Percentiles rank a stretch among this genome's conserved stretches.
phyloP scores from a whole-genome alignment of 1,284 basidiomycete species.

The Ceraceosorus guamensis region DNA sequence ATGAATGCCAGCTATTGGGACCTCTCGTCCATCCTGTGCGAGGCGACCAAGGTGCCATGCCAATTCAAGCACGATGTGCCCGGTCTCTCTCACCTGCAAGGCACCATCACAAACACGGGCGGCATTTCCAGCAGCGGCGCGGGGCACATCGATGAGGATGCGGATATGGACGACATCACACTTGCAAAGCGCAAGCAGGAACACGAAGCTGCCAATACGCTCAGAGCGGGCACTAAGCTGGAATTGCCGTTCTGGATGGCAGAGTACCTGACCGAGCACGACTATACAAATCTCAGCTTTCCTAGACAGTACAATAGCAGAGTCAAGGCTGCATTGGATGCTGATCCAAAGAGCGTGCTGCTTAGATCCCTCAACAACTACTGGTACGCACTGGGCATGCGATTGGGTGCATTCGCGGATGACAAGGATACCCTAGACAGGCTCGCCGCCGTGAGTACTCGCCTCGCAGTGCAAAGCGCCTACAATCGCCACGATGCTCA shows the following conservation, averaged over 20 bases:
- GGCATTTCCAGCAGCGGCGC: neutral
- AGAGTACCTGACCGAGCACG: slow-evolving; percentile 38
- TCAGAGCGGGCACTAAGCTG: slow-evolving; percentile 16
- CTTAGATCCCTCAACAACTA: slow-evolving; percentile 32
- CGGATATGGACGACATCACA: neutral
- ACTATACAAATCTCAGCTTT: slow-evolving; percentile 36
- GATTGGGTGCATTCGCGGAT: slow-evolving; percentile 33
- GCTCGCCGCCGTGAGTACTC: neutral
- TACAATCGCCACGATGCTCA: neutral
- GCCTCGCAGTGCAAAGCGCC: neutral
- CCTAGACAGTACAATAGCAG: slow-evolving; percentile 34
- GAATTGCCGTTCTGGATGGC: slow-evolving; percentile 46
- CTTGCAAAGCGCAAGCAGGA: neutral
- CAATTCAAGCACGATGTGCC: slow-evolving; percentile 40
- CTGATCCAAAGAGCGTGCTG: slow-evolving; percentile 33
- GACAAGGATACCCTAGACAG: slow-evolving; percentile 19
- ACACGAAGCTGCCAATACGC: neutral
- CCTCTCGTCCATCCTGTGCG: slow-evolving; percentile 36
- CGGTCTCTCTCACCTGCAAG: slow-evolving; percentile 39
- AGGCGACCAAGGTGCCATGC: slow-evolving; percentile 38
- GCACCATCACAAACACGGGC: neutral
- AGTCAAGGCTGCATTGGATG: slow-evolving; percentile 41
- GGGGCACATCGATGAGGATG: no score
- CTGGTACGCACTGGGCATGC: slow-evolving; percentile 43
- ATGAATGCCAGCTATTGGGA: slow-evolving; percentile 46